Evolutionary conservation across 805 yeast genomes (phyloP), one percentile per base, ranked within the genome.

Genomic region (Nakazawaea peltata): DNA sequence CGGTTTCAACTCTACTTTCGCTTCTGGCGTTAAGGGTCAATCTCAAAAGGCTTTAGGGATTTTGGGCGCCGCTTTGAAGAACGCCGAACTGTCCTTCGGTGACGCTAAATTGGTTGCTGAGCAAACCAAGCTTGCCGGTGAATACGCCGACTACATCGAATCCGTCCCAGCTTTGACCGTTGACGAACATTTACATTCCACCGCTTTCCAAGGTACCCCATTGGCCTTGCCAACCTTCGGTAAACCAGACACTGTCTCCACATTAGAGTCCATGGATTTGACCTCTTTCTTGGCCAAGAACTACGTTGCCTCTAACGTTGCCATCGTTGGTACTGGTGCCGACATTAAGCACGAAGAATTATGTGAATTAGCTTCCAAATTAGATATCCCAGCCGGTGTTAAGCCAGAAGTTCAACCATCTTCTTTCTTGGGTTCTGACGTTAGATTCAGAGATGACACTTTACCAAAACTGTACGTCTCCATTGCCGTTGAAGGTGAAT

Each of bases 171-270:
- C 71, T 42, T 56, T 67, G 37, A 70, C 67, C 61, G 81, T 78
- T 34, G 50, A 77, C 47, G 84, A 80, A 63, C 94, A 83, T 62
- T 70, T 83, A 66, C 74, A 77, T 53, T 74, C 88, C 41, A 73
- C 88, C 43, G 94, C 94, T 37, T 83, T 77, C 81, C 94, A 83
- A 65, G 85, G 86, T 53, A 77, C 85, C 51, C 77, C 92, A 21
- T 67, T 83, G 46, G 81, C 81, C 36, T 66, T 83, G 55, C 92
- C 94, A 59, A 67, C 72, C 28, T 67, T 70, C 51, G 94, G 94
- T 69, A 81, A 85, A 44, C 47, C 65, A 25, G 92, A 81, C 43
- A 66, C 84, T 32, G 48, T 83, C 30, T 58, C 65, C 22, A 70
- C 69, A 41, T 65, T 83, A 54, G 76, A 74, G 44, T 43, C 67